Evolutionary conservation across 805 yeast genomes (phyloP).

Genomic region (Diddensiella transvaalensis): DNA sequence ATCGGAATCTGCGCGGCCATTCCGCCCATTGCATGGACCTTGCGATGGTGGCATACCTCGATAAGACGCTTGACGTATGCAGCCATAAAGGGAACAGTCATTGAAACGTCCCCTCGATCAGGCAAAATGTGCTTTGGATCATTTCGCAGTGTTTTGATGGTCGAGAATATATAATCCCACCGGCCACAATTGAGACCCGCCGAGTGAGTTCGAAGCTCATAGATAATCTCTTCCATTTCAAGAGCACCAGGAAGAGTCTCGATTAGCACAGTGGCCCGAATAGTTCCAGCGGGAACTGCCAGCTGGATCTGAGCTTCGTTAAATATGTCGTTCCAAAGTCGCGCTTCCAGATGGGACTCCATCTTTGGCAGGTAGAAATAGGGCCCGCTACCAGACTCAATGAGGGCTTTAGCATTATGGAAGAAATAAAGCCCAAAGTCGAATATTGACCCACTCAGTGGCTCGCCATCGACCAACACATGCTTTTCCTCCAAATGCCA

Average conservation of each 20-base stretch:
- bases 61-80: slow-evolving; percentile 62
- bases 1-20: slow-evolving; percentile 75
- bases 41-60: slow-evolving; percentile 63
- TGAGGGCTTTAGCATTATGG: slow-evolving; percentile 58
- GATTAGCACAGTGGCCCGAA: slow-evolving; percentile 64
- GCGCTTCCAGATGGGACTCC: slow-evolving; percentile 71
- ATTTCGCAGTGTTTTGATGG: slow-evolving; percentile 59
- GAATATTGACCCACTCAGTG: slow-evolving; percentile 58
- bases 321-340: slow-evolving; percentile 69
- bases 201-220: slow-evolving; percentile 63
- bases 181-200: slow-evolving; percentile 72
- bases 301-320: slow-evolving; percentile 56
- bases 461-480: slow-evolving; percentile 59
- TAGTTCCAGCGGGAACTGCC: slow-evolving; percentile 58
- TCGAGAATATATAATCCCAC: slow-evolving; percentile 71
- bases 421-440: slow-evolving; percentile 66
- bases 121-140: slow-evolving; percentile 59
- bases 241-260: slow-evolving; percentile 69
- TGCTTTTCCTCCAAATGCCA: slow-evolving; percentile 70
- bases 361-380: slow-evolving; percentile 69
- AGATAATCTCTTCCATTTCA: slow-evolving; percentile 73
- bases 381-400: slow-evolving; percentile 60
- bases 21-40: slow-evolving; percentile 73
- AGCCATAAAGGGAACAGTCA: slow-evolving; percentile 67
- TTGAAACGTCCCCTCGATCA: slow-evolving; percentile 65